Percentiles rank a stretch among this genome's conserved stretches.
phyloP scores from a whole-genome alignment of 345 rosid genomes.

The Euphorbia lathyris region DNA sequence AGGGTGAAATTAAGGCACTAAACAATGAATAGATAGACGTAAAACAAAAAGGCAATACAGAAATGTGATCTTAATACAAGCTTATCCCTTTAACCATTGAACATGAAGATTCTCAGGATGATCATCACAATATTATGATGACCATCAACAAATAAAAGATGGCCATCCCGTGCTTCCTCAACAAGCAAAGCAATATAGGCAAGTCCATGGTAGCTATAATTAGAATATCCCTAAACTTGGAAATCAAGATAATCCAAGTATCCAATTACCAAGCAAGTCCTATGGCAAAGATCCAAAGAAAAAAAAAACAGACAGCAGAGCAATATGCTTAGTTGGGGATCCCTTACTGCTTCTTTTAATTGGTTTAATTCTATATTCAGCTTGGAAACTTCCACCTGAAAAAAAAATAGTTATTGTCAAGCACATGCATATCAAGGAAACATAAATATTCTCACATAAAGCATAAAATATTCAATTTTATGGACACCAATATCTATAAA shows the following conservation, averaged over 20 bases:
- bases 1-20: background rate
- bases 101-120: background rate
- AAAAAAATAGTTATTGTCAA: conserved; percentile 2
- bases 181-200: background rate
- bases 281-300: background rate
- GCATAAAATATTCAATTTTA: background rate
- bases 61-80: background rate
- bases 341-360: conserved; percentile 39
- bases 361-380: conserved; percentile 34
- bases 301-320: background rate
- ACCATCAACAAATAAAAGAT: background rate
- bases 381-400: conserved; percentile 47
- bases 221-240: background rate
- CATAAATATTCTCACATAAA: background rate
- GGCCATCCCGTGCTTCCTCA: background rate
- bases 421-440: background rate
- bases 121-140: background rate
- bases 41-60: background rate
- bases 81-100: background rate
- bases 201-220: background rate
- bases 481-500: background rate
- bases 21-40: background rate
- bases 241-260: background rate
- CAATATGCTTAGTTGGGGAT: background rate
- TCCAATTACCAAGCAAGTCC: background rate